Conservation (phyloP, 2,329 filamentous ascomycete genomes). For the Cladosporium sp. region DNA sequence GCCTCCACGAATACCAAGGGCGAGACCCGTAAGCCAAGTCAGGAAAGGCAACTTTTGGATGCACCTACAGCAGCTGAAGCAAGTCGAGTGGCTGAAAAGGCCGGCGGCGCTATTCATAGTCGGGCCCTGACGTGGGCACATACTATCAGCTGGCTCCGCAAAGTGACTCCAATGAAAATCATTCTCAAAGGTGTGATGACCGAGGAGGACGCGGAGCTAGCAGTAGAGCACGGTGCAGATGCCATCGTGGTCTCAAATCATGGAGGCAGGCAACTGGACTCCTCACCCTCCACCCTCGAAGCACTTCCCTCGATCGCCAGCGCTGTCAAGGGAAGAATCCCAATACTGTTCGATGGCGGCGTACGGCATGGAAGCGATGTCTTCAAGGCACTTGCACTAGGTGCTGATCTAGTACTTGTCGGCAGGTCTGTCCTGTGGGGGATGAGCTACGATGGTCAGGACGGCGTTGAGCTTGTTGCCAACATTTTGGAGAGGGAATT, state of each 20-base stretch:
- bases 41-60: constrained; percentile 27
- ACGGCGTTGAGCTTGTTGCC: constrained; percentile 22
- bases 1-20: constrained; percentile 30
- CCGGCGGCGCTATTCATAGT: constrained; percentile 15
- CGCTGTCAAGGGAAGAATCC: constrained; percentile 55
- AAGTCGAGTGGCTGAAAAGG: constrained; percentile 19
- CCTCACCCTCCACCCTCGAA: constrained; percentile 12
- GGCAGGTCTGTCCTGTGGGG: constrained; percentile 25
- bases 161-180: constrained; percentile 49
- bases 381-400: constrained; percentile 57
- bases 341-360: constrained; percentile 63
- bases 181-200: constrained; percentile 51
- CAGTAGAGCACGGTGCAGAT: constrained; percentile 46
- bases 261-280: constrained; percentile 17
- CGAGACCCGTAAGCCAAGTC: not conserved
- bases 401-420: constrained; percentile 45
- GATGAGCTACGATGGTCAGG: constrained; percentile 23
- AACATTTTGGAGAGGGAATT: constrained; percentile 26
- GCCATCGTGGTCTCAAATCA: constrained; percentile 50
- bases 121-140: constrained; percentile 47
- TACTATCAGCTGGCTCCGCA: constrained; percentile 52
- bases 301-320: constrained; percentile 42
- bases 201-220: constrained; percentile 47
- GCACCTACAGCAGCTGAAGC: constrained; percentile 28
- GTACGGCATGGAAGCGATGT: constrained; percentile 57